A percentile compares a stretch with the other conserved stretches of the same genome.
These are phyloP conservation scores for Neofusicoccum cordaticola DNA, from an alignment of 2,329 filamentous ascomycete genomes.

Conservation along the genomic window DNA sequence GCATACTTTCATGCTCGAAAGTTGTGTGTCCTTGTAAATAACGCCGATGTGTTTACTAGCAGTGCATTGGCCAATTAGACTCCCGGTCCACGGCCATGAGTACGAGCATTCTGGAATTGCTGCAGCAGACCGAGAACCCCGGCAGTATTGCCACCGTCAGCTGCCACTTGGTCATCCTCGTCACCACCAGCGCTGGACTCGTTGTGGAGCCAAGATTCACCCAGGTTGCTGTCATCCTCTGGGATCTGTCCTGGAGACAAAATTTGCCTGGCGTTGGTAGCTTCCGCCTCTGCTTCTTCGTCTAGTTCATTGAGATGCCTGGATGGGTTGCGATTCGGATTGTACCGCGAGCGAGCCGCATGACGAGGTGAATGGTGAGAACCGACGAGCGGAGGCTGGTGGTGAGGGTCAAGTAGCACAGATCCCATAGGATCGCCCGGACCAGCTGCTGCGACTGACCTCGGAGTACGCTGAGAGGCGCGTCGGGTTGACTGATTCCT, in stretches of 20 bases:
- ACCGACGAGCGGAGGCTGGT: slow-evolving; percentile 60
- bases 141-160: slow-evolving; percentile 40
- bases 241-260: slow-evolving; percentile 44
- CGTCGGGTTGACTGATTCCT: neutral
- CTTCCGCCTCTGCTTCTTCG: slow-evolving; percentile 15
- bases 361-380: slow-evolving; percentile 45
- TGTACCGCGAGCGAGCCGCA: slow-evolving; percentile 50
- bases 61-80: slow-evolving; percentile 17
- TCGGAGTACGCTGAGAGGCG: slow-evolving; percentile 18
- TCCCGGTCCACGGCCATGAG: slow-evolving; percentile 44
- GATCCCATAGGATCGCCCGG: slow-evolving; percentile 65
- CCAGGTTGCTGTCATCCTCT: slow-evolving; percentile 58
- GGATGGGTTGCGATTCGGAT: slow-evolving; percentile 25
- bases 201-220: slow-evolving; percentile 55
- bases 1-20: neutral
- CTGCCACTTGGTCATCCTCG: slow-evolving; percentile 43
- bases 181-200: slow-evolving; percentile 42
- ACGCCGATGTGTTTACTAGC: neutral
- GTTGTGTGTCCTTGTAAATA: neutral
- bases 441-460: slow-evolving; percentile 21
- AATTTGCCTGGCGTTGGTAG: slow-evolving; percentile 1
- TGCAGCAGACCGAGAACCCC: slow-evolving; percentile 65
- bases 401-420: slow-evolving; percentile 70
- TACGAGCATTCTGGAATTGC: slow-evolving; percentile 64
- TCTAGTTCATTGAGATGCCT: slow-evolving; percentile 21